Evolutionary conservation across 176 grass and related monocot species (phyloP), one percentile per base, ranked within the genome.

Genomic region (Thalia dealbata): DNA sequence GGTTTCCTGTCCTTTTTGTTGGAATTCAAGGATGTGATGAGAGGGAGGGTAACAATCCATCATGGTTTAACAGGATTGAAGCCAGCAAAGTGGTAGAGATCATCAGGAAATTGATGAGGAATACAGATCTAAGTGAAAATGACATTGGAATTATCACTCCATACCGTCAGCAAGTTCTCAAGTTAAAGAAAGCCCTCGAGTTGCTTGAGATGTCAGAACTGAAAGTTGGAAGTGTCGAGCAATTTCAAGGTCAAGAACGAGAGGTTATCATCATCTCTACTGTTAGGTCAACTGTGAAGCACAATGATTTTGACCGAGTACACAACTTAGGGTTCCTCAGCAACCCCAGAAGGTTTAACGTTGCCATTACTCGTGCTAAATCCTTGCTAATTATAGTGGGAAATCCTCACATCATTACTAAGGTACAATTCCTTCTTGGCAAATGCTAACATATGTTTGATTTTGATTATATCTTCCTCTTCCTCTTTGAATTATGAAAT

Each of bases 11-110:
- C 72, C 86, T 97, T 78, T 97, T 97, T 75, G 18, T 97, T 45
- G 93, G 93, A 70, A 96, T 96, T 75, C 93, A 97, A 73, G 89
- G 93, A 35, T 92, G 87, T 0, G 93, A 97, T 84, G 93, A 97
- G 73, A 86, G 93, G 78, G 93, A 97, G 81, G 93, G 89, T n/a
- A 92, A 71, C 66, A 97, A 97, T 35, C 93, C 93, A 50, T 92
- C 89, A 55, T 92, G 93, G 93, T 92, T 97, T 59, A 97, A 97
- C 79, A 87, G 93, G 70, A 92, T 90, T 44, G 87, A 97, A 76
- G 87, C 86, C 16, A 97, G 93, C 60, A 97, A 97, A 82, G 89
- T 92, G 22, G 85, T 92, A 66, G 86, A 74, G 35, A 81, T 97
- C 70, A 88, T 91, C 77, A 86, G 85, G 52, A 92, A 82, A 73